Evolutionary conservation across 768 basidiomycete genomes (phyloP), one percentile per base, ranked within the genome.

Genomic region (Ramaria sp.): DNA sequence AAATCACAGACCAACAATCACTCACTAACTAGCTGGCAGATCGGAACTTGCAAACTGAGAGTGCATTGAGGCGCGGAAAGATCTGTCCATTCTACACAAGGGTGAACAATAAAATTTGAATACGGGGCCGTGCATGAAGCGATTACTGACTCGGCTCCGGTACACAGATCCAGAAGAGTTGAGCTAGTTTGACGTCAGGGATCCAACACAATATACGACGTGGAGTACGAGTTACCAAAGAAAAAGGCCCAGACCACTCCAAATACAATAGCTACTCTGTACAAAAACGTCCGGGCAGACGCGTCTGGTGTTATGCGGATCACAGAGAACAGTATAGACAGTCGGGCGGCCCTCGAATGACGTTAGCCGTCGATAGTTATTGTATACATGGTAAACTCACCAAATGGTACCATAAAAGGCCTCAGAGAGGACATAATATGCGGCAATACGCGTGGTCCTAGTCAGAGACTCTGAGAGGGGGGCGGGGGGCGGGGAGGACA

Each of bases 311-410:
- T 75, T 62, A 80, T 71, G 38, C 80, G 76, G 53, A 80, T 74
- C 59, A 81, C 71, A 6, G 78, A 79, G 66, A 77, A 78, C 7
- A 81, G 66, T 45, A 80, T 79, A 24, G 78, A 74, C n/a, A 78
- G 66, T 19, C 79, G 73, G 2, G 79, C 68, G 38, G 67, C 71
- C 75, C 76, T 77, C 19, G 38, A 4, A 41, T 7, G 15, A n/a
- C 15, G 34, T 38, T 6, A 42, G 13, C 5, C 7, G 34, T 7
- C 39, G 12, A 2, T 10, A 7, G 20, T 3, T 39, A 20, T 7
- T 9, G 2, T 10, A 12, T 31, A 13, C 13, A 38, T 22, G 15
- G 38, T 49, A 20, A n/a, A 43, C 53, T 17, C 7, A 54, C 55
- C 55, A 57, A 27, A 57, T 20, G 31, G 46, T 50, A 15, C 34